phyloP scores from a whole-genome alignment of 257 asterid species.

The Marsdenia floribunda region DNA sequence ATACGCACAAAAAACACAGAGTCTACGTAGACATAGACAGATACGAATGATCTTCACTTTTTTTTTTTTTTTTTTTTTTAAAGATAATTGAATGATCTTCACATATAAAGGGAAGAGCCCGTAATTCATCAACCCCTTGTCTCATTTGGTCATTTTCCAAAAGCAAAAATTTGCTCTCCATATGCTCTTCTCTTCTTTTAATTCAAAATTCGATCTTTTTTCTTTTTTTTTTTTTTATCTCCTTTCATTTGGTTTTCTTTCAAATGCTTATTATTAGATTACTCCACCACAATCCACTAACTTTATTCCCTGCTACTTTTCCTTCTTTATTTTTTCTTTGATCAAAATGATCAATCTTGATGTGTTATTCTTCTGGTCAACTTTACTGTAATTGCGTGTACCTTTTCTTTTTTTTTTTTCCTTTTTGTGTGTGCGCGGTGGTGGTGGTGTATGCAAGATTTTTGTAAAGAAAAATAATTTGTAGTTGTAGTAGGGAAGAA shows the following conservation, averaged over 20 bases:
- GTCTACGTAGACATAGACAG: background rate
- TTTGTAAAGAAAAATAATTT: background rate
- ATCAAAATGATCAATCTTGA: slow-evolving; percentile 1
- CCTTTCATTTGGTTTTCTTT: background rate
- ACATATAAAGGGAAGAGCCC: background rate
- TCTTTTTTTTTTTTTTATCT: background rate
- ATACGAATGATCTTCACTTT: slow-evolving; percentile 7
- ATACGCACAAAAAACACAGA: slow-evolving; percentile 2
- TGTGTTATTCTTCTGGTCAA: background rate
- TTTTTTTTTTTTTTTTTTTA: too few species aligned
- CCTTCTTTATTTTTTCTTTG: background rate
- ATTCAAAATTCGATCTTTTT: too few species aligned
- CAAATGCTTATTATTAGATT: background rate
- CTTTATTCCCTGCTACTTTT: slow-evolving; percentile 21
- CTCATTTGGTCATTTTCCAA: background rate
- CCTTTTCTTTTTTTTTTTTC: background rate
- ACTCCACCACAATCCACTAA: slow-evolving; percentile 15
- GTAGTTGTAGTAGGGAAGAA: slow-evolving; percentile 10
- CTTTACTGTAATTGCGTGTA: slow-evolving; percentile 1
- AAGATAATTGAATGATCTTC: background rate
- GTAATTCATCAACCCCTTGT: background rate
- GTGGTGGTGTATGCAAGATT: background rate
- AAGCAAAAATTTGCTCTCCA: background rate
- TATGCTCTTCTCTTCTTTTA: too few species aligned
- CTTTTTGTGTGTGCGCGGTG: too few species aligned